Evolutionary conservation across 495 filamentous ascomycete genomes (phyloP).

Genomic region (Penicillium salamii): DNA sequence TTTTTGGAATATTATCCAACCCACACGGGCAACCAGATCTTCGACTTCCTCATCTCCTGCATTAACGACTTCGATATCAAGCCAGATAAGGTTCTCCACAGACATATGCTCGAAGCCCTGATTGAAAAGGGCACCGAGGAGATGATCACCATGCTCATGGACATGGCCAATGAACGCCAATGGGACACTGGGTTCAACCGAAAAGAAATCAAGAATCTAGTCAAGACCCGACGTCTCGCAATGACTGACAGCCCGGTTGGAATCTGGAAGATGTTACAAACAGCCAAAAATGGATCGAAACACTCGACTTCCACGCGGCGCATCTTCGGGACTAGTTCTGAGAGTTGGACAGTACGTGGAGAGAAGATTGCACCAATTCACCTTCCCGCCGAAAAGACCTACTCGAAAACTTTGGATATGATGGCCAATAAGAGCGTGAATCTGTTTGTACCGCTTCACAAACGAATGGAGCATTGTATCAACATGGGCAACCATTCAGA

Average conservation of each 20-base stretch:
- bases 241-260: constrained; percentile 37
- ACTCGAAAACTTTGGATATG: constrained; percentile 26
- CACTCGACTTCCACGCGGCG: constrained; percentile 32
- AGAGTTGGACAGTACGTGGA: constrained; percentile 10
- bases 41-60: constrained; percentile 32
- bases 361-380: constrained; percentile 15
- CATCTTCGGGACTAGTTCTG: constrained; percentile 30
- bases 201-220: constrained; percentile 22
- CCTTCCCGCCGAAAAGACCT: constrained; percentile 13
- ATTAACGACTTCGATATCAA: constrained; percentile 35
- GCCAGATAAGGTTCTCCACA: constrained; percentile 40
- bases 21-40: constrained; percentile 31
- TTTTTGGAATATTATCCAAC: constrained; percentile 43
- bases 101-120: constrained; percentile 41
- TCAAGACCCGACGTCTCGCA: constrained; percentile 28
- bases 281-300: constrained; percentile 33
- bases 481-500: constrained; percentile 33
- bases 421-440: constrained; percentile 26
- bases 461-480: constrained; percentile 37
- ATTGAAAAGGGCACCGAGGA: constrained; percentile 36
- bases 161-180: constrained; percentile 25
- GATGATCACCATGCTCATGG: constrained; percentile 25
- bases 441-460: constrained; percentile 33
- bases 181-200: constrained; percentile 36
- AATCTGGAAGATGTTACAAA: constrained; percentile 44